phyloP scores from a whole-genome alignment of 192 early-diverging fungal genomes.

The Coemansia guatemalensis region DNA sequence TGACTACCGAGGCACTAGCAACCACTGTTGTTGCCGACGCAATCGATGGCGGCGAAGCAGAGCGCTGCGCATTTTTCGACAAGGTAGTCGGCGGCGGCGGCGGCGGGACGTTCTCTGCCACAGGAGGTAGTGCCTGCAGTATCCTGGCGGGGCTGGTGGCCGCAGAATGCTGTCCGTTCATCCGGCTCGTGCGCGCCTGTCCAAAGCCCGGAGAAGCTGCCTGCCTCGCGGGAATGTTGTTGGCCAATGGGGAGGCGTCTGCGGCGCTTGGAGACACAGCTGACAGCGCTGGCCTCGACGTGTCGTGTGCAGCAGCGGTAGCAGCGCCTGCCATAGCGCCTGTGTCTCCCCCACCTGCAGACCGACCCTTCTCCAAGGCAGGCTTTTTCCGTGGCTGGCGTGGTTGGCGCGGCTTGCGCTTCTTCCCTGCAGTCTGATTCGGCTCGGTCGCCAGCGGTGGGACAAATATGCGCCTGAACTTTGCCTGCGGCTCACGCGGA shows the following conservation, averaged over 20 bases:
- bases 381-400: constrained; percentile 39
- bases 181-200: not conserved
- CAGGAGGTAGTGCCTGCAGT: not conserved
- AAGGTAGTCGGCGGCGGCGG: too few relatives aligned
- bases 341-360: too few relatives aligned
- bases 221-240: constrained; percentile 1
- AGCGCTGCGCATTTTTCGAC: too few relatives aligned
- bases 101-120: too few relatives aligned
- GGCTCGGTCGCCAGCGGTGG: constrained; percentile 25
- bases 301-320: too few relatives aligned
- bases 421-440: constrained; percentile 18
- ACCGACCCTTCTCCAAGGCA: not conserved
- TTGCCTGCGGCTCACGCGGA: constrained; percentile 28
- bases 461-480: constrained; percentile 38
- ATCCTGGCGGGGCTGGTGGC: not conserved
- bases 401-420: constrained; percentile 47
- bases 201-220: not conserved
- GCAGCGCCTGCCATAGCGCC: not conserved
- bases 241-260: not conserved
- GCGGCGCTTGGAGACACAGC: too few relatives aligned
- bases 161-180: constrained; percentile 1
- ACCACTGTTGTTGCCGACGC: constrained; percentile 6
- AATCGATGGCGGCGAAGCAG: too few relatives aligned
- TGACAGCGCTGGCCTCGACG: too few relatives aligned
- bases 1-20: too few relatives aligned